These are phyloP conservation scores for Chlamydomonas sphaeroides DNA, from an alignment of 139 green algal genomes.

Conservation along the genomic window DNA sequence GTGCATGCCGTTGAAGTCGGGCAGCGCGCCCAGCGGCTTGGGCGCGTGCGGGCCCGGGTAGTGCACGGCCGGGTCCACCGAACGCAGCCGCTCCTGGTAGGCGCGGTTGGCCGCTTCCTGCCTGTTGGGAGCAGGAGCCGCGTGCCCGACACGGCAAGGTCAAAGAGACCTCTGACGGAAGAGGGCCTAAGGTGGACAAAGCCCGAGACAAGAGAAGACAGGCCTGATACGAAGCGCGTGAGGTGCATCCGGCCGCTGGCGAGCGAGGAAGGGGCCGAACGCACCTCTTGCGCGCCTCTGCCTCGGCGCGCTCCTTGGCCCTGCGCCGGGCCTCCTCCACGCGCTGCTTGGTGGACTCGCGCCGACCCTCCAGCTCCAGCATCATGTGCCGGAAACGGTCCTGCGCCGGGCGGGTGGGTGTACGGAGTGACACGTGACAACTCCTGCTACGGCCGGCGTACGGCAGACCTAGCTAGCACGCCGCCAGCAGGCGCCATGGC, in stretches of 20 bases:
- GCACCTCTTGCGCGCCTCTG: slow-evolving; percentile 4
- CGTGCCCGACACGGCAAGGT: too few relatives aligned
- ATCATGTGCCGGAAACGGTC: slow-evolving; percentile 47
- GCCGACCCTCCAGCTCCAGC: slow-evolving; percentile 48
- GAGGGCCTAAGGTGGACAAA: too few relatives aligned
- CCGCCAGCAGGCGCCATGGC: too few relatives aligned
- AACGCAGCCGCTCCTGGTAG: slow-evolving; percentile 47
- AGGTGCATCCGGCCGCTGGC: too few relatives aligned
- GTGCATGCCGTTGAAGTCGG: slow-evolving; percentile 66
- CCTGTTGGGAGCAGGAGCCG: too few relatives aligned
- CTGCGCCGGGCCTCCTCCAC: slow-evolving; percentile 32
- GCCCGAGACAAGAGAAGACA: too few relatives aligned
- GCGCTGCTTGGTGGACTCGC: slow-evolving; percentile 4
- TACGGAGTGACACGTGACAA: too few relatives aligned
- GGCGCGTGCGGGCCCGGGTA: slow-evolving; percentile 20
- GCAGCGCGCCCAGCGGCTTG: slow-evolving; percentile 46
- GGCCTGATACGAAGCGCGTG: too few relatives aligned
- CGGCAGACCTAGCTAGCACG: too few relatives aligned
- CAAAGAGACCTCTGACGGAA: too few relatives aligned
- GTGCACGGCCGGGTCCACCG: slow-evolving; percentile 49
- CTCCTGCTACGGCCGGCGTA: too few relatives aligned
- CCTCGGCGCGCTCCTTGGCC: slow-evolving; percentile 23
- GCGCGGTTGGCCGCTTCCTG: slow-evolving; percentile 23
- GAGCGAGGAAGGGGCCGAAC: too few relatives aligned
- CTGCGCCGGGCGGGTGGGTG: background rate